Evolutionary conservation across 1,284 basidiomycete genomes (phyloP).

Genomic region (Pholiota adiposa): DNA sequence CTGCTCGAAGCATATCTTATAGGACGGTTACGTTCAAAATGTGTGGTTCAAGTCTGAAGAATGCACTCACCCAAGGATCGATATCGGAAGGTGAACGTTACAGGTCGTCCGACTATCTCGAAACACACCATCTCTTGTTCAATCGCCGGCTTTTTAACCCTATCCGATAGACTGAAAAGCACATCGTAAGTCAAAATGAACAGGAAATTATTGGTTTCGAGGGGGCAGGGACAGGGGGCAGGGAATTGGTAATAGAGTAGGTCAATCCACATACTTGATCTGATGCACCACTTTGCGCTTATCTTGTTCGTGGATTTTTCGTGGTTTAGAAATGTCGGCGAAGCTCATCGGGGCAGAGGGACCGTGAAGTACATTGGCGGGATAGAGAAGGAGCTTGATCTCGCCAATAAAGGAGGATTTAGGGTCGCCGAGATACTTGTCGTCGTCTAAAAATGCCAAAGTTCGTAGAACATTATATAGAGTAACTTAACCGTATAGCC

Average conservation of each 20-base stretch:
- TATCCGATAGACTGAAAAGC: background rate
- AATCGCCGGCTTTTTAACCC: background rate
- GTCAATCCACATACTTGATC: slow-evolving; percentile 9
- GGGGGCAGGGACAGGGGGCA: no score
- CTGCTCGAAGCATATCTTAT: slow-evolving; percentile 19
- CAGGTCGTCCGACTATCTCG: background rate
- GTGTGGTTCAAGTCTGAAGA: background rate
- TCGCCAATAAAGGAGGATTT: slow-evolving; percentile 5
- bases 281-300: slow-evolving; percentile 13
- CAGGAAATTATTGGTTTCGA: no score
- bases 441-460: slow-evolving; percentile 6
- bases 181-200: background rate
- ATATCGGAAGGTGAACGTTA: slow-evolving; percentile 13
- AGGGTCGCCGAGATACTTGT: background rate
- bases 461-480: background rate
- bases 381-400: slow-evolving; percentile 3
- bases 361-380: background rate
- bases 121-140: background rate
- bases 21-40: background rate
- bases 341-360: background rate
- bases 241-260: no score
- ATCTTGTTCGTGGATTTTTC: slow-evolving; percentile 8
- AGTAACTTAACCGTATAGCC: background rate
- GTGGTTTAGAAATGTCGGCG: background rate
- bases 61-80: slow-evolving; percentile 10